These are phyloP conservation scores for Phytophthora quininea DNA, from an alignment of 352 stramenopile genomes.

Conservation along the genomic window DNA sequence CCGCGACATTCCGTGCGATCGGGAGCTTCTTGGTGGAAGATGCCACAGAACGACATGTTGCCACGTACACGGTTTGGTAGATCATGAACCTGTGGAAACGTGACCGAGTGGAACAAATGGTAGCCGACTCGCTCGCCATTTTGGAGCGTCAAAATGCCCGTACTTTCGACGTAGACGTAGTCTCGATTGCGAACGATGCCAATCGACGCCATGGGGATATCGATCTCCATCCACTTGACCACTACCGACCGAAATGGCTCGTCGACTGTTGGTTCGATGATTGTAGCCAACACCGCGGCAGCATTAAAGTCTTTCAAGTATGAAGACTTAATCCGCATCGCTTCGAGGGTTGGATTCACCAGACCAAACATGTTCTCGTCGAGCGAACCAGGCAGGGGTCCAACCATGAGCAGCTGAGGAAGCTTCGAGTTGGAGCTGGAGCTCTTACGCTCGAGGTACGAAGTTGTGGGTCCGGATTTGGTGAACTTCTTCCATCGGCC, in stretches of 20 bases:
- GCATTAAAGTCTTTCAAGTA: conserved; percentile 26
- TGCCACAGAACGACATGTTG: conserved; percentile 45
- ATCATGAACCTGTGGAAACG: conserved; percentile 21
- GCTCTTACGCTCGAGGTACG: conserved; percentile 18
- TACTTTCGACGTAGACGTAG: conserved; percentile 27
- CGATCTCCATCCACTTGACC: conserved; percentile 38
- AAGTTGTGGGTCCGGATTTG: conserved; percentile 12
- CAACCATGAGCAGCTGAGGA: conserved; percentile 25
- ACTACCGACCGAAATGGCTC: conserved; percentile 41
- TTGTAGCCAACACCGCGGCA: conserved; percentile 43
- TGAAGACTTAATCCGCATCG: conserved; percentile 26
- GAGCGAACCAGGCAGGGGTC: conserved; percentile 27
- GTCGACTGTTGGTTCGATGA: conserved; percentile 39
- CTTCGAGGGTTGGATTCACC: conserved; percentile 27
- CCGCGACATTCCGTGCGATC: conserved; percentile 20
- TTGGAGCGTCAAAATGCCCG: conserved; percentile 3
- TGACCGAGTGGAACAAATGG: conserved; percentile 26
- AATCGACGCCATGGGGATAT: conserved; percentile 4
- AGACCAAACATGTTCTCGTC: conserved; percentile 43
- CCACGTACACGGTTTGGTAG: conserved; percentile 24
- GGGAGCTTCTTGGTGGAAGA: conserved; percentile 30
- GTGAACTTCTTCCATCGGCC: conserved; percentile 18
- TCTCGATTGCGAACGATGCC: conserved; percentile 26
- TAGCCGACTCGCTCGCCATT: conserved; percentile 25
- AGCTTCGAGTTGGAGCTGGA: conserved; percentile 19